Evolutionary conservation across 164 flowering plant genomes (phyloP), one percentile per base, ranked within the genome.

Genomic region (Amborella trichopoda): DNA sequence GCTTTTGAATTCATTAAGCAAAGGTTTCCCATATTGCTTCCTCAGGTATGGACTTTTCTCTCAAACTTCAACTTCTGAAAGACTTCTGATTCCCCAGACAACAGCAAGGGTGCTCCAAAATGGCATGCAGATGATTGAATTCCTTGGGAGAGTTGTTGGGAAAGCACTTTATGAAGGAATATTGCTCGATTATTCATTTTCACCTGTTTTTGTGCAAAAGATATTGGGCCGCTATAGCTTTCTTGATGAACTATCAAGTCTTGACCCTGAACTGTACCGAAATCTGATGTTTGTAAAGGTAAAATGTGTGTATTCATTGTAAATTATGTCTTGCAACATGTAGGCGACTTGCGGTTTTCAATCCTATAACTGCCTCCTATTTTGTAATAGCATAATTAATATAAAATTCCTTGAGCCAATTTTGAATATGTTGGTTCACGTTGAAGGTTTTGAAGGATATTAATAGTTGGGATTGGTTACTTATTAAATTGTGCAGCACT

Each of bases 151-250:
- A 74, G 65, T 93, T 66, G 99, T 93, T 68, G 99, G 99, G 11
- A 93, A 93, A 75, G 95, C 96, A 41, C 89, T 93, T n/a, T 93
- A 93, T 66, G 99, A 93, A 76, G 99, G 96, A 59, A 82, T 93
- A 38, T 68, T 93, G 25, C 75, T 93, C 18, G 96, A 93, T 59
- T 88, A 88, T 64, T 82, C 82, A n/a, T 93, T 93, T 70, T 84
- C 99, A 22, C 99, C 67, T 69, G 89, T 88, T 48, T 93, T 93
- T 67, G 80, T 93, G 8, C 99, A 78, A 68, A 93, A 93, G 80
- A 71, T 93, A 40, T 73, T 93, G 52, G 96, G 99, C 30, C 94
- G 96, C n/a, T 88, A 88, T 69, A 77, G 95, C 75, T 93, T 93
- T 73, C 68, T 93, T 58, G 99, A 93, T 77, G 99, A 93, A 51